Evolutionary conservation across 441 rosid species (phyloP), one percentile per base, ranked within the genome.

Genomic region (Populus hybrid): DNA sequence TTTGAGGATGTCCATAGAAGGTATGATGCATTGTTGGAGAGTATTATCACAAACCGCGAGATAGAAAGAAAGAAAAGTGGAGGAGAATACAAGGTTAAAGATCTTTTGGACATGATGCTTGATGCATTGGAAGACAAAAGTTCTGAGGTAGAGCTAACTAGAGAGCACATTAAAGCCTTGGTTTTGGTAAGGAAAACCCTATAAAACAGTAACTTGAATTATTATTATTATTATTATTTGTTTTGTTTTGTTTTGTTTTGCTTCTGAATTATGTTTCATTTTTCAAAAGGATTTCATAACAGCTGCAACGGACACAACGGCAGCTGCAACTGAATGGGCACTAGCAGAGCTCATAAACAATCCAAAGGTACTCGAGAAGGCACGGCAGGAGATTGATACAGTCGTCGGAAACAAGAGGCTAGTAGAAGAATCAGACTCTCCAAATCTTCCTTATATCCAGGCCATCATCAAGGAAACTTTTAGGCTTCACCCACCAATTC

Each of bases 401-500:
- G 74, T 69, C 4, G 63, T 69, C 7, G 79, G 79, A 24, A 76
- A 26, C 40, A 11, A 20, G 5, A 59, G 74, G 26, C 64, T 61
- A 20, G 74, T 76, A 18, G 59, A 61, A 21, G 79, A 76, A 69
- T 76, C 69, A 6, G 79, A 76, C 40, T 36, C 6, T 69, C 36
- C 69, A 0, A 69, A 69, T 16, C 79, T 76, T 11, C 26, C 21
- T 3, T 76, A 76, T 21, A 59, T 76, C n/a, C 69, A 76, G n/a
- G 74, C 79, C 24, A 38, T 76, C 10, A 7, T 76, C 7, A 69
- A 69, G 61, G 74, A 76, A 76, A 76, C 79, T 6, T 76, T 76
- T 3, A 36, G 79, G 42, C 36, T 76, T 1, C 79, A 76, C 63
- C 79, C 79, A 35, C 73, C 78, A 18, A 35, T 76, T 14, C 78